phyloP scores from a whole-genome alignment of 108 stramenopile genomes.

The Cyclotella kingstonii region DNA sequence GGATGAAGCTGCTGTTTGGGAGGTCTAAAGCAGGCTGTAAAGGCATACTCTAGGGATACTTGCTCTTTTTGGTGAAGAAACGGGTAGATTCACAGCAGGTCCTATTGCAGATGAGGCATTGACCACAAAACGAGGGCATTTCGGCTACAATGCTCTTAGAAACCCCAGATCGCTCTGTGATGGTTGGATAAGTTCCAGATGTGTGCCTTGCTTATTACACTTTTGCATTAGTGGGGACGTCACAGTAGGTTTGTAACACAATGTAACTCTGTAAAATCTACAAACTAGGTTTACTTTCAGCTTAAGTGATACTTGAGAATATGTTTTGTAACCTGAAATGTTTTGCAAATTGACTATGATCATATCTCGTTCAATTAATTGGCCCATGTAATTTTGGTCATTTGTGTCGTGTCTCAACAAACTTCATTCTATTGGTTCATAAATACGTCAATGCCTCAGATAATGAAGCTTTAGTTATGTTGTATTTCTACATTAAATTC shows the following conservation, averaged over 20 bases:
- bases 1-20: conserved; percentile 48
- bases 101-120: conserved; percentile 40
- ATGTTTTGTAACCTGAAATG: too few relatives aligned
- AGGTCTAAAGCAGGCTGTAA: conserved; percentile 51
- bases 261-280: not conserved
- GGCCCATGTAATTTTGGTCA: too few relatives aligned
- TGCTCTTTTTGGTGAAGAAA: conserved; percentile 14
- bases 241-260: not conserved
- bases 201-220: not conserved
- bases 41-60: conserved; percentile 19
- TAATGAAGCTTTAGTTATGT: too few relatives aligned
- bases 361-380: too few relatives aligned
- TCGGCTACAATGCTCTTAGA: conserved; percentile 57
- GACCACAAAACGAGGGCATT: conserved; percentile 68
- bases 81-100: conserved; percentile 34
- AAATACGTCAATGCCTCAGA: too few relatives aligned
- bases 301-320: too few relatives aligned
- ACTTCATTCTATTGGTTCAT: too few relatives aligned
- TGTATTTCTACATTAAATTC: too few relatives aligned
- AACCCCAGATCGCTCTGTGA: conserved; percentile 37
- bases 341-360: too few relatives aligned
- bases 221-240: not conserved
- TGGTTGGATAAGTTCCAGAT: conserved; percentile 33
- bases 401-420: too few relatives aligned
- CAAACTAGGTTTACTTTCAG: too few relatives aligned